Conservation (phyloP, 139 green algal genomes). For the Pseudopediastrum boryanum region DNA sequence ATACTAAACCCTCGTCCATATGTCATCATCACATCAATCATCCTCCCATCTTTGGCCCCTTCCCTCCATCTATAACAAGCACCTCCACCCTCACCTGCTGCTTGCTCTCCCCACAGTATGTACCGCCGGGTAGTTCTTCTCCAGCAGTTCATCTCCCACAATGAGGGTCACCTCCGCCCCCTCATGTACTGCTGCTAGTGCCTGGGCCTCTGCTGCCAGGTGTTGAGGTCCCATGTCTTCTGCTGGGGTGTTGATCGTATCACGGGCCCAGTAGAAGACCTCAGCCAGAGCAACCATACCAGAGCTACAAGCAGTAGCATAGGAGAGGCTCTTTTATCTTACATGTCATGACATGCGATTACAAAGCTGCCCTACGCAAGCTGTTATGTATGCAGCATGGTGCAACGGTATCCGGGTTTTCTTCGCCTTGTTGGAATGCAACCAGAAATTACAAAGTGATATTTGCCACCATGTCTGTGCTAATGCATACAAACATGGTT, state of each 20-base stretch:
- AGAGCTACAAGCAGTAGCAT: background rate
- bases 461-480: background rate
- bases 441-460: background rate
- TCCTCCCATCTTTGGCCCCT: too few relatives aligned
- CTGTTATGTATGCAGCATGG: background rate
- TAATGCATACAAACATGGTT: too few relatives aligned
- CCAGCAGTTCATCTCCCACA: slow-evolving; percentile 62
- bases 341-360: background rate
- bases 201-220: slow-evolving; percentile 54
- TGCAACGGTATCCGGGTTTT: background rate
- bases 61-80: too few relatives aligned
- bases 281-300: slow-evolving; percentile 19
- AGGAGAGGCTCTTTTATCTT: background rate
- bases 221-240: slow-evolving; percentile 66
- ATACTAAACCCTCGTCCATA: too few relatives aligned
- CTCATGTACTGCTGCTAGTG: slow-evolving; percentile 50
- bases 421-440: background rate
- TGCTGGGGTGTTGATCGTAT: slow-evolving; percentile 74
- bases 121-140: slow-evolving; percentile 57
- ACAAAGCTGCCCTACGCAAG: background rate
- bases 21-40: too few relatives aligned
- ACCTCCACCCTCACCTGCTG: too few relatives aligned
- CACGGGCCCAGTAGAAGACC: slow-evolving; percentile 42
- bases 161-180: slow-evolving; percentile 26
- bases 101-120: slow-evolving; percentile 69